phyloP scores from a whole-genome alignment of 1,284 basidiomycete genomes.

The Irpex sp. region DNA sequence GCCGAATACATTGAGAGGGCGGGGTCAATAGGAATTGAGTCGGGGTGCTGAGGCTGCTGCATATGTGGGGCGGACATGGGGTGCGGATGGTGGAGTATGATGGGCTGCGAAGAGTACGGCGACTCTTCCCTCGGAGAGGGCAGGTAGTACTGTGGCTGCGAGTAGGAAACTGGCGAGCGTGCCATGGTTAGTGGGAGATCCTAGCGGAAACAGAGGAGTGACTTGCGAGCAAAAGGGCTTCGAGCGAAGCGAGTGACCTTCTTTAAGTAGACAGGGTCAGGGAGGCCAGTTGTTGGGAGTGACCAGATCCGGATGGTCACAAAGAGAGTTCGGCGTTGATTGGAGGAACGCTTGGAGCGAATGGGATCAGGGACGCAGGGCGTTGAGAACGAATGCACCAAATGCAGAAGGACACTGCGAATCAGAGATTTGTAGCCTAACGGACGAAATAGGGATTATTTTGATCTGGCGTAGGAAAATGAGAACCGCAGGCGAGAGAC shows the following conservation, averaged over 20 bases:
- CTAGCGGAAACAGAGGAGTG: not conserved
- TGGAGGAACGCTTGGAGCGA: slow-evolving; percentile 5
- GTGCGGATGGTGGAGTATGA: slow-evolving; percentile 14
- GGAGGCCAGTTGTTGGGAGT: slow-evolving; percentile 4
- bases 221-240: slow-evolving; percentile 11
- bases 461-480: slow-evolving; percentile 1
- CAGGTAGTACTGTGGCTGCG: slow-evolving; percentile 14
- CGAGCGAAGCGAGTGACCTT: not conserved
- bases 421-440: slow-evolving; percentile 4
- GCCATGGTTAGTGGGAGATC: slow-evolving; percentile 12
- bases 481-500: not conserved
- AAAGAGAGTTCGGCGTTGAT: slow-evolving; percentile 1
- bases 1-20: slow-evolving; percentile 58
- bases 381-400: slow-evolving; percentile 2
- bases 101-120: slow-evolving; percentile 13
- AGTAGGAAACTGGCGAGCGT: slow-evolving; percentile 14
- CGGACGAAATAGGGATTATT: not conserved
- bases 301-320: not conserved
- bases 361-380: not conserved
- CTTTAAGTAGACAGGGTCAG: slow-evolving; percentile 8
- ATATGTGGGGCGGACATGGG: slow-evolving; percentile 18
- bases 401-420: slow-evolving; percentile 1
- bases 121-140: slow-evolving; percentile 15
- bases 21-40: slow-evolving; percentile 62
- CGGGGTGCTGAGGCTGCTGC: slow-evolving; percentile 48